Base-by-base conservation (phyloP, 1,139 yeast genomes). In the Zygoascus sp. region DNA sequence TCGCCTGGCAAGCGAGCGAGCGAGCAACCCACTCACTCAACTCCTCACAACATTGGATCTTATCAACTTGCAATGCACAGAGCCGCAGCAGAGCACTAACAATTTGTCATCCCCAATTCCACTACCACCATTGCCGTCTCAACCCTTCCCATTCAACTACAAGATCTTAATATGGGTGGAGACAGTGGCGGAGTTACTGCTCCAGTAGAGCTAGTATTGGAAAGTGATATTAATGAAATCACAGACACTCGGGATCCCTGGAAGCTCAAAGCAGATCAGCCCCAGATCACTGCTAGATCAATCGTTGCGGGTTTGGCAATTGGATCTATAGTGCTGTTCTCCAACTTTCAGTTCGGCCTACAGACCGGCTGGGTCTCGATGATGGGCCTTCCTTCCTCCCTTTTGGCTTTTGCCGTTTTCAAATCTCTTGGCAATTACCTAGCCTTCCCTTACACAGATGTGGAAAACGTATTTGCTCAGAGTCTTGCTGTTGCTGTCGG, bases 331-430 rank as follows among this genome's bases (percentile, higher is more conserved):
- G 90, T 90, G 23, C 71, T 90, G 32, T 70, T 89, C 19, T 87
- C 96, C 2, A 92, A 92, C 64, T 92, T 92, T 69, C 97, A 90
- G 62, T 92, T 92, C 64, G 98, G 98, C 1, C 72, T 92, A 23
- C 98, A 92, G 61, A 90, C 97, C 0, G 98, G 98, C 1, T 92
- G 98, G 98, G 97, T 92, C 1, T 88, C 96, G 7, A 92, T 92
- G 98, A 92, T 92, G 98, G 85, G 96, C n/a, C 70, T 92, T 48
- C 97, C 98, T 0, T 84, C 96, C 5, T 96, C 97, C 5, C 67
- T 92, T 45, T 66, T 92, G 19, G 97, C 95, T 0, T 90, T 80
- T 65, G 86, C 96, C 0, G 69, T 84, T 20, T 92, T 90, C 68
- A 83, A 80, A 56, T 56, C 57, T 1, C 41, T 77, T 2, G 72